Evolutionary conservation across 2,329 filamentous ascomycete genomes (phyloP), one percentile per base, ranked within the genome.

Genomic region (Fusarium goolgardi): DNA sequence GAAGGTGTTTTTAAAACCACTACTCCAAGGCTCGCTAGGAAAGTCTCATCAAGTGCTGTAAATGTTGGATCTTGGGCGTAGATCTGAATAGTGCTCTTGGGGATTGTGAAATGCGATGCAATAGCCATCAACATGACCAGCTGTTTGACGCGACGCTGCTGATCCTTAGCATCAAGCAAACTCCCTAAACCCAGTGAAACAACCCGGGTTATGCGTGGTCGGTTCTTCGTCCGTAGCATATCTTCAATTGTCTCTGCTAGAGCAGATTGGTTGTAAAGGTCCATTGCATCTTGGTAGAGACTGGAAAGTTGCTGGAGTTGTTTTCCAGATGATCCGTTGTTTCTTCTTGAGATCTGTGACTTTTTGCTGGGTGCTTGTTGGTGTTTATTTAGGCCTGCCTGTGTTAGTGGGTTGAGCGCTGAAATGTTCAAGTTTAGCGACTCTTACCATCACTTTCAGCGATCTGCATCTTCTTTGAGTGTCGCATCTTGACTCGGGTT

Each of bases 1-100:
- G 69, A 67, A 25, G 67, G 63, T 27, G 71, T 73, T 20, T 59
- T 68, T 0, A 73, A 45, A 1, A 73, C 58, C 6, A 41, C 43
- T 5, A 73, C 57, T 1, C 71, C 66, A 9, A 73, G 63, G 3
- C 43, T 60, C 6, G 50, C 39, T 2, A 73, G 57, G 27, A 73
- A 70, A 6, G 56, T 45, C 39, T 73, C 70, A 25, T 73, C 71
- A 12, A 58, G 47, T 32, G 59, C 21, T 21, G 71, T 71, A 15
- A 73, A 73, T 2, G 61, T 67, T 1, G 71, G 71, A n/a, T 73
- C 71, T 35, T 73, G 71, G 2, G 71, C 71, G 23, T 70, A 72
- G 8, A 72, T 43, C 16, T 29, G 44, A 1, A 63, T 11, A 6
- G n/a, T 8, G 0, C 3, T n/a, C 25, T 62, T 34, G 2, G 57